A percentile compares a stretch with the other conserved stretches of the same genome.
Conservation (phyloP, 2,329 filamentous ascomycete genomes). For the Fusarium oxysporum region DNA sequence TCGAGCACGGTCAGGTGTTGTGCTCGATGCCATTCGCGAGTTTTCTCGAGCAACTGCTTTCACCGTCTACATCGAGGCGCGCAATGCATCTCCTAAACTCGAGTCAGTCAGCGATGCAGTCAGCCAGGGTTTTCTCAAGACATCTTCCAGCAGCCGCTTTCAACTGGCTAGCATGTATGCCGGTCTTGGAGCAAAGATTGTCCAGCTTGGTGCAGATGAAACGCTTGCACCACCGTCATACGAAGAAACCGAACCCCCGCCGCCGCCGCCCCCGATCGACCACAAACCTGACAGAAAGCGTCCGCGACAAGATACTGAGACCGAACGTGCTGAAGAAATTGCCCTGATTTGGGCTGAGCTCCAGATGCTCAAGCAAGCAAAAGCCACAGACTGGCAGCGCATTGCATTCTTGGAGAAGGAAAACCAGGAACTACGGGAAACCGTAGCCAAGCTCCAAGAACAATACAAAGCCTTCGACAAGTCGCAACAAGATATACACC, state of each 20-base stretch:
- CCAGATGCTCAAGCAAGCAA: background rate
- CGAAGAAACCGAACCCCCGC: background rate
- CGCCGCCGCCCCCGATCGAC: slow-evolving; percentile 12
- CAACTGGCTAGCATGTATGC: slow-evolving; percentile 30
- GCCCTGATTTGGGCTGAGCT: background rate
- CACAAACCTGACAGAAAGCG: slow-evolving; percentile 8
- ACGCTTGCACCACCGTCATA: slow-evolving; percentile 3
- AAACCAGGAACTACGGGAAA: background rate
- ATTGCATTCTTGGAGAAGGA: background rate
- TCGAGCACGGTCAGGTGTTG: slow-evolving; percentile 14
- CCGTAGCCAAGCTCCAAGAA: background rate
- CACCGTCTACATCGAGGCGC: slow-evolving; percentile 21
- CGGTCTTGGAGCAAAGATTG: slow-evolving; percentile 20
- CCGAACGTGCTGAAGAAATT: background rate
- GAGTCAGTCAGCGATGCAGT: slow-evolving; percentile 15
- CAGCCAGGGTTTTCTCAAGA: slow-evolving; percentile 2
- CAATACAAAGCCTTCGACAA: background rate
- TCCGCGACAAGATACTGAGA: slow-evolving; percentile 1
- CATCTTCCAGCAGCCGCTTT: background rate
- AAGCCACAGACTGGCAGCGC: background rate
- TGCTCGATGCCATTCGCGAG: slow-evolving; percentile 27
- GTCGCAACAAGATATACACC: background rate
- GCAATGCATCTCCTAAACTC: background rate
- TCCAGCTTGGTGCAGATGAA: background rate
- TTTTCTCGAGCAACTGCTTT: slow-evolving; percentile 10